phyloP scores from a whole-genome alignment of 2,329 filamentous ascomycete genomes.

The Phaeophleospora eucalypticola region DNA sequence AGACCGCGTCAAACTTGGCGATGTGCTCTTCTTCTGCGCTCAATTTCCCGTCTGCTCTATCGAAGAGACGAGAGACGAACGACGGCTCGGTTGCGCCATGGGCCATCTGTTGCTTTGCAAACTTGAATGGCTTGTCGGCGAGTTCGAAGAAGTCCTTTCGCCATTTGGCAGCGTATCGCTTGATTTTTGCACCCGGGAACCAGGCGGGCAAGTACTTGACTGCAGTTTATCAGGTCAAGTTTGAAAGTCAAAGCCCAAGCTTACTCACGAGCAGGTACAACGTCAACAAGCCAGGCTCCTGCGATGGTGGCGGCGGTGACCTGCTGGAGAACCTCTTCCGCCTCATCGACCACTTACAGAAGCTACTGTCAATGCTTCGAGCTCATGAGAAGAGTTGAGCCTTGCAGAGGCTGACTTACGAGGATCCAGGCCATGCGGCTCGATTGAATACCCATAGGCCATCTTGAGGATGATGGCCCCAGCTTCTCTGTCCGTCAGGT shows the following conservation, averaged over 20 bases:
- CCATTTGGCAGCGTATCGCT: slow-evolving; percentile 39
- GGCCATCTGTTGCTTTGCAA: slow-evolving; percentile 37
- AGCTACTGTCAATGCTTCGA: too few relatives aligned
- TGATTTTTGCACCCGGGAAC: slow-evolving; percentile 45
- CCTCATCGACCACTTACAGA: slow-evolving; percentile 45
- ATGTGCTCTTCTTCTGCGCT: slow-evolving; percentile 31
- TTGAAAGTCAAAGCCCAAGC: neutral
- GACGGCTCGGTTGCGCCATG: slow-evolving; percentile 37
- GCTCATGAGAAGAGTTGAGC: too few relatives aligned
- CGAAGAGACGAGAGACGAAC: slow-evolving; percentile 39
- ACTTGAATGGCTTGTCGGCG: slow-evolving; percentile 41
- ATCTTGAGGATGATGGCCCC: slow-evolving; percentile 42
- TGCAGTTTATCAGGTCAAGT: neutral
- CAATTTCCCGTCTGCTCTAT: slow-evolving; percentile 22
- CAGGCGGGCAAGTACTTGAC: slow-evolving; percentile 43
- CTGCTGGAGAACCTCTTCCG: slow-evolving; percentile 37
- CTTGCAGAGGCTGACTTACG: too few relatives aligned
- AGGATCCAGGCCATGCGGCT: slow-evolving; percentile 39
- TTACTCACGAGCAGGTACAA: slow-evolving; percentile 36
- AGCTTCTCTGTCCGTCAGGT: slow-evolving; percentile 25
- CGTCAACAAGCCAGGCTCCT: slow-evolving; percentile 45
- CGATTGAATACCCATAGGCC: slow-evolving; percentile 45
- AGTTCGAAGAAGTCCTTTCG: slow-evolving; percentile 30
- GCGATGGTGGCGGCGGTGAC: slow-evolving; percentile 41
- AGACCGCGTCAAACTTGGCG: slow-evolving; percentile 41